Evolutionary conservation across 1,139 yeast genomes (phyloP).

Genomic region (Lodderomyces elongisporus): DNA sequence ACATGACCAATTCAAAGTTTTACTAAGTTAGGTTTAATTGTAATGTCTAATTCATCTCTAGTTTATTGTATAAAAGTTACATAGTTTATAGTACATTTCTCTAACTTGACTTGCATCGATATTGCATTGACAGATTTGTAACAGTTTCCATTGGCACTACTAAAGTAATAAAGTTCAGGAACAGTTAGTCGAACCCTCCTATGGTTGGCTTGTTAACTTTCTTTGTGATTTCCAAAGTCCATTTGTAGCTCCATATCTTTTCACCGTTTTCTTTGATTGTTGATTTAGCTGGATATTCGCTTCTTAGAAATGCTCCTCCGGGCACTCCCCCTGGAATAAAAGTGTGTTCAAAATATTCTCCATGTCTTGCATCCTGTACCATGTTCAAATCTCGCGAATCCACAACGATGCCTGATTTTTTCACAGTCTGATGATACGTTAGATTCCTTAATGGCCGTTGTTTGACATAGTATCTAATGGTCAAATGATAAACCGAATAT

Average conservation of each 20-base stretch:
- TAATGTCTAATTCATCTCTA: no score
- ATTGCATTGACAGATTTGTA: no score
- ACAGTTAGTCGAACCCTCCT: slow-evolving; percentile 12
- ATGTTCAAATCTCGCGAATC: slow-evolving; percentile 23
- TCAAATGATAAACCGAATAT: slow-evolving; percentile 24
- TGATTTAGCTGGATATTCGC: slow-evolving; percentile 27
- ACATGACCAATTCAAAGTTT: no score
- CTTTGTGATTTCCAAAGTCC: slow-evolving; percentile 26
- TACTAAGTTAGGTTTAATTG: no score
- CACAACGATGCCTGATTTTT: slow-evolving; percentile 27
- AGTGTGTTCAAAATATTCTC: slow-evolving; percentile 17
- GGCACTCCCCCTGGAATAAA: slow-evolving; percentile 33
- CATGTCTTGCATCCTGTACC: slow-evolving; percentile 16
- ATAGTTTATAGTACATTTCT: no score
- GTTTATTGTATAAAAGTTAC: no score
- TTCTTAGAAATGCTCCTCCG: slow-evolving; percentile 31
- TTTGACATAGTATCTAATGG: slow-evolving; percentile 25
- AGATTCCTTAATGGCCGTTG: slow-evolving; percentile 21
- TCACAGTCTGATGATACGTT: slow-evolving; percentile 30
- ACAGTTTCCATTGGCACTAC: no score
- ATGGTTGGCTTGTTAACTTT: slow-evolving; percentile 20
- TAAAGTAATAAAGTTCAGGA: no score
- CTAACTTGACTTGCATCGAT: no score
- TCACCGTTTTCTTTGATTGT: slow-evolving; percentile 25
- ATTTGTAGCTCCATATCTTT: slow-evolving; percentile 21